phyloP scores from a whole-genome alignment of 2,329 filamentous ascomycete genomes.

The Cladosporium sp. region DNA sequence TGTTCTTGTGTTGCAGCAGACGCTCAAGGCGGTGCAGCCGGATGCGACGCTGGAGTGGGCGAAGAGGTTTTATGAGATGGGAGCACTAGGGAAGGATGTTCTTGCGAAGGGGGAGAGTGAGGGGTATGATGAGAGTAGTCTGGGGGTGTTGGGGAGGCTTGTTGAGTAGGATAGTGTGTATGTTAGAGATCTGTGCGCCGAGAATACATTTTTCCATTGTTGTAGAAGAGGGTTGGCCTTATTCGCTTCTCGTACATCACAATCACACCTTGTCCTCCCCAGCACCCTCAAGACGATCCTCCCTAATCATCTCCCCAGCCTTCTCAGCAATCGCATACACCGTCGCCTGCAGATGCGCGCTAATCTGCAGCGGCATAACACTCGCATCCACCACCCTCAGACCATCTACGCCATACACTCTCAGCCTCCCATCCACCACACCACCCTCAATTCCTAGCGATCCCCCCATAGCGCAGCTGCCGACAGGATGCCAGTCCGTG shows the following conservation, averaged over 20 bases:
- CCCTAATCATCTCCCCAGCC: constrained; percentile 35
- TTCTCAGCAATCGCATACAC: constrained; percentile 41
- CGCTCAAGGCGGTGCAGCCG: constrained; percentile 82
- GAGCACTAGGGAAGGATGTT: constrained; percentile 55
- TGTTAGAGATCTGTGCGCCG: neutral
- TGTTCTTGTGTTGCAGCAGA: constrained; percentile 92
- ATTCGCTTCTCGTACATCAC: too few species aligned
- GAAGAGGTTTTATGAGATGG: constrained; percentile 69
- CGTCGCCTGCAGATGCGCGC: constrained; percentile 28
- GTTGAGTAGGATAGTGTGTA: neutral
- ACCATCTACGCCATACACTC: constrained; percentile 38
- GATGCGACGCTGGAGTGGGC: constrained; percentile 64
- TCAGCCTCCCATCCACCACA: constrained; percentile 39
- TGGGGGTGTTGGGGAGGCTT: constrained; percentile 45
- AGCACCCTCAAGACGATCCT: neutral
- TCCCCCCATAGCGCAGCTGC: constrained; percentile 6
- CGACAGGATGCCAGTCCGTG: constrained; percentile 24
- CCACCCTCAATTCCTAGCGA: constrained; percentile 12
- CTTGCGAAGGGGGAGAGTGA: constrained; percentile 38
- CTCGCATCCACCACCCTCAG: constrained; percentile 40
- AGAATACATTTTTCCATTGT: neutral
- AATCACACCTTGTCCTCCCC: neutral
- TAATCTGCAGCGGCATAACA: constrained; percentile 31
- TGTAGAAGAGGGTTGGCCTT: neutral
- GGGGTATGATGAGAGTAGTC: constrained; percentile 40